Evolutionary conservation across 257 asterid genomes (phyloP), one percentile per base, ranked within the genome.

Genomic region (Primulina tabacum): DNA sequence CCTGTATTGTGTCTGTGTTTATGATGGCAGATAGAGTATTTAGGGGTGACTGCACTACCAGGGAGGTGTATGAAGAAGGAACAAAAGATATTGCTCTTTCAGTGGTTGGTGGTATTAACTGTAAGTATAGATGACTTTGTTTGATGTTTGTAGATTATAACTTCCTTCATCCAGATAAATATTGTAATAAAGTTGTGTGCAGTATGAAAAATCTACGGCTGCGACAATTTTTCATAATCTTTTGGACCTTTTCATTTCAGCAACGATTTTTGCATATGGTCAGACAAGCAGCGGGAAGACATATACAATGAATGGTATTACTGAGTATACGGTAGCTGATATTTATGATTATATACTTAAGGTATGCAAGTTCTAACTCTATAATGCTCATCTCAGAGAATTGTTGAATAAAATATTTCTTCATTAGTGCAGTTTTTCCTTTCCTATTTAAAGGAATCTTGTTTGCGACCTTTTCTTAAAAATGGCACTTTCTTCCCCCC

Each of bases 231-330:
- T 71, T 20, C n/a, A 56, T 59, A 70, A 72, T 62, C 60, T 56
- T 81, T 81, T 68, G 47, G 63, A 72, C 66, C 70, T 58, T 74
- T 82, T 65, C 69, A 55, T 74, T 78, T 71, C 87, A 94, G 99
- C 99, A 40, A 91, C 99, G 70, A 82, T 94, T 67, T 94, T 94
- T 77, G 99, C 99, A 3, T 94, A 94, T 81, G 99, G 99, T 64
- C 97, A 91, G 86, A 94, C 99, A 69, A 94, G 98, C 83, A 94
- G 99, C 32, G 99, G 99, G 77, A 94, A 94, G 89, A 94, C 99
- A n/a, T 94, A 94, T 81, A 94, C 99, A 33, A 89, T 94, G 99
- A 94, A 89, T 71, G 99, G 99, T 47, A 86, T 94, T 40, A 94
- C 99, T 5, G 99, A 91, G 78, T 94, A 84, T 67, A 78, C 99